Percentiles rank a stretch among this genome's conserved stretches.
Conservation (phyloP, 768 basidiomycete species). For the Suillus bovinus region DNA sequence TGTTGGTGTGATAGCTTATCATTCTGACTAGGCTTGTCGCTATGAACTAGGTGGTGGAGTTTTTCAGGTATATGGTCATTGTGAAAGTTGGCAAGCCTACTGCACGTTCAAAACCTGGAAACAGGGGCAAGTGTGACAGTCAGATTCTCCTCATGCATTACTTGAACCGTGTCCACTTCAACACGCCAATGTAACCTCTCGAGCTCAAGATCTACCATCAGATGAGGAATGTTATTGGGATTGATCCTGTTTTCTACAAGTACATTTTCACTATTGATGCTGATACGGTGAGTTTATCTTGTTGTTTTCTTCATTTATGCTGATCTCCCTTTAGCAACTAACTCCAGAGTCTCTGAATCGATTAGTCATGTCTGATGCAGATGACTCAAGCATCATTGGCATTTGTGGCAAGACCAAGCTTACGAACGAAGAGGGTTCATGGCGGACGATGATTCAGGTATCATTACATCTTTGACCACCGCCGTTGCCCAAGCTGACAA, state of each 20-base stretch:
- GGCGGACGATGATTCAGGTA: constrained; percentile 99
- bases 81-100: constrained; percentile 96
- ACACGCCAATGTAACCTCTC: constrained; percentile 88
- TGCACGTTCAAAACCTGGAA: constrained; percentile 91
- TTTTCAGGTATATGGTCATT: constrained; percentile 80
- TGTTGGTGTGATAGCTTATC: constrained; percentile 9
- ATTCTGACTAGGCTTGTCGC: constrained; percentile 52
- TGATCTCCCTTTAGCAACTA: constrained; percentile 59
- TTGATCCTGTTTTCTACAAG: constrained; percentile 96
- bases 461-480: background rate
- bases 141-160: constrained; percentile 91
- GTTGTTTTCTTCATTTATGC: background rate
- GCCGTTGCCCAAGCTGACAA: background rate
- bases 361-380: constrained; percentile 81
- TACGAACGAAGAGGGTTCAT: constrained; percentile 88
- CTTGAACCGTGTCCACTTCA: constrained; percentile 92
- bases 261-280: constrained; percentile 97
- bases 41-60: no score
- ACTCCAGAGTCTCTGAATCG: constrained; percentile 90
- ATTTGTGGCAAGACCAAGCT: constrained; percentile 95
- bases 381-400: constrained; percentile 88
- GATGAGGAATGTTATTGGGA: constrained; percentile 97
- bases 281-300: constrained; percentile 66
- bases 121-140: constrained; percentile 93
- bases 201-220: constrained; percentile 96